Evolutionary conservation across 1,284 basidiomycete genomes (phyloP), one percentile per base, ranked within the genome.

Genomic region (Moniliophthora roreri): DNA sequence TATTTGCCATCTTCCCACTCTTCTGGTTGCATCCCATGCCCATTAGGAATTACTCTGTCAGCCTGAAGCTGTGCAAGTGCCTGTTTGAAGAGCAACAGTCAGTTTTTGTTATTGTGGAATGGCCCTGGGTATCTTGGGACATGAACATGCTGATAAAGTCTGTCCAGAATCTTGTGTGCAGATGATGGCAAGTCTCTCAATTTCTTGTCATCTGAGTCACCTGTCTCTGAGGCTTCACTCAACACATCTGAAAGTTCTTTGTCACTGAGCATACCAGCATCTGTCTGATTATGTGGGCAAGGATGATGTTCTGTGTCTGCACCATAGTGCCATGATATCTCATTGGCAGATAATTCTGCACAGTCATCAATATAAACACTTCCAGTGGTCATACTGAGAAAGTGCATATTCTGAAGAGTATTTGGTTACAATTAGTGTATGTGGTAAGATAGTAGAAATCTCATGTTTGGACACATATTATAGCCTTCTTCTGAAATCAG

Each of bases 1-100:
- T 67, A 67, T 2, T 36, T 40, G 11, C 37, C 54, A 13, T 55
- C 52, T 11, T 62, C 59, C 66, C 65, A 66, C 48, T 66, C 62
- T 0, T 58, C 51, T 3, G 53, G 37, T 4, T 38, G 46, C 16
- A 67, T 39, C 8, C 59, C 54, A 53, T 62, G 62, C 9, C 58
- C 50, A 0, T 21, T 9, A 4, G 63, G 65, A 18, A 59, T 41
- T 9, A 24, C 3, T 10, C 32, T 18, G 1, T 5, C 4, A 2
- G 26, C 21, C 21, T 38, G 20, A 18, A 20, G 10, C 1, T 11
- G 9, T 7, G 20, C 36, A n/a, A 52, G 23, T 8, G 37, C 28
- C 20, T 8, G 3, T 26, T 18, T 8, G 46, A 15, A 59, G 13
- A 2, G 20, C 42, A 2, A 23, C 44, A 44, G 13, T 24, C 34